Conservation (phyloP, 108 stramenopile genomes). For the Nitzschia palea region DNA sequence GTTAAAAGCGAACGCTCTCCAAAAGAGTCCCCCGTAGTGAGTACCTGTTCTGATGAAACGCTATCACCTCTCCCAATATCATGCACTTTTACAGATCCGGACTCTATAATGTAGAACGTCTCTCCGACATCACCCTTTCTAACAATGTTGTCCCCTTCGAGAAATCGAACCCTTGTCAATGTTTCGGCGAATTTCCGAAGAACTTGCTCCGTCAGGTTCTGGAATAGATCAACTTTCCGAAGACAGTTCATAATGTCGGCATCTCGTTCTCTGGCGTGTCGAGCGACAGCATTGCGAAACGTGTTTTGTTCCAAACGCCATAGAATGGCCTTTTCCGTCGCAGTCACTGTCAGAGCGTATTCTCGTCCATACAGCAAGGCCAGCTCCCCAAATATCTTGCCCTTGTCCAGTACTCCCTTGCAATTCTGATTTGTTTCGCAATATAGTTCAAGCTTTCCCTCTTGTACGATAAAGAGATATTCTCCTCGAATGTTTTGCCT, state of each 20-base stretch:
- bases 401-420: constrained; percentile 35
- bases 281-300: constrained; percentile 64
- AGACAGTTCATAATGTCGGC: constrained; percentile 45
- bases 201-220: constrained; percentile 20
- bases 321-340: constrained; percentile 29
- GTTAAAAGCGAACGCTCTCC: constrained; percentile 92
- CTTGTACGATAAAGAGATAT: constrained; percentile 73
- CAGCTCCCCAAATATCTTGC: constrained; percentile 82
- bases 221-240: constrained; percentile 57
- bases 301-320: constrained; percentile 71
- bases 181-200: constrained; percentile 33
- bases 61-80: constrained; percentile 62
- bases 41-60: constrained; percentile 22
- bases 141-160: constrained; percentile 60
- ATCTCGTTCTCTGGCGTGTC: constrained; percentile 37
- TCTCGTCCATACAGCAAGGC: constrained; percentile 85
- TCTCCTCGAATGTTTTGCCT: constrained; percentile 74
- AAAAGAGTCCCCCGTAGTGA: constrained; percentile 62
- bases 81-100: constrained; percentile 64
- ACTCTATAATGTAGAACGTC: constrained; percentile 79
- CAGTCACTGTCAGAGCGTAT: constrained; percentile 54
- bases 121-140: constrained; percentile 72
- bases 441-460: constrained; percentile 49
- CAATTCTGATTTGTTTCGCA: constrained; percentile 61
- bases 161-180: constrained; percentile 34